Evolutionary conservation across 495 filamentous ascomycete species (phyloP).

Genomic region (Monascus purpureus): DNA sequence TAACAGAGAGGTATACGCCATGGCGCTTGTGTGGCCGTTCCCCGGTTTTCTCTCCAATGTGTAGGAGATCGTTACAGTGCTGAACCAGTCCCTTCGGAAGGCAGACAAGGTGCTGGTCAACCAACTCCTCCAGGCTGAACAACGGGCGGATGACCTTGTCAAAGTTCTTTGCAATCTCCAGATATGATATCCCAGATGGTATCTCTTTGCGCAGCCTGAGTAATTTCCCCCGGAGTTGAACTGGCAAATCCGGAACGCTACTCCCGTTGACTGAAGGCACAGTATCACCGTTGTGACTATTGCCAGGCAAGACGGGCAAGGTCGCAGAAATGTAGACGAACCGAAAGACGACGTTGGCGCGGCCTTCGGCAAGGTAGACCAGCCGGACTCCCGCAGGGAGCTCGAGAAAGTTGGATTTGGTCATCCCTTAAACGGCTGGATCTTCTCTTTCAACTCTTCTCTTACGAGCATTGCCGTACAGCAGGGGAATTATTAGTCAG

Average conservation of each 20-base stretch:
- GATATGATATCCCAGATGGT: conserved; percentile 37
- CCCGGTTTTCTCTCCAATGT: conserved; percentile 14
- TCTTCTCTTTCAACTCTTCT: conserved; percentile 2
- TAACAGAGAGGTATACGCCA: conserved; percentile 44
- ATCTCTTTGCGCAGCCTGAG: conserved; percentile 54
- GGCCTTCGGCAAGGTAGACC: conserved; percentile 49
- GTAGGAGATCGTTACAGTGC: conserved; percentile 38
- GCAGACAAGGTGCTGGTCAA: conserved; percentile 44
- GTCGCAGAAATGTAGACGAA: conserved; percentile 24
- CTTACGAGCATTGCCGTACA: conserved; percentile 10
- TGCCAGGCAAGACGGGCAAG: conserved; percentile 5
- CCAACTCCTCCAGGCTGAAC: conserved; percentile 42
- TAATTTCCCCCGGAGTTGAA: conserved; percentile 32
- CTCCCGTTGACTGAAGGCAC: conserved; percentile 1
- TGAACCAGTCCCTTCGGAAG: conserved; percentile 31
- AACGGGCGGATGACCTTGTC: conserved; percentile 41
- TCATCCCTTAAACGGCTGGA: conserved; percentile 18
- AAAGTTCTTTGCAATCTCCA: conserved; percentile 43
- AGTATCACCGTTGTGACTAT: background rate
- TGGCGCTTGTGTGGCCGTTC: conserved; percentile 30
- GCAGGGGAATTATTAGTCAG: conserved; percentile 1
- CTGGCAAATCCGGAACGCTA: conserved; percentile 9
- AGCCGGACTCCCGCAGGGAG: conserved; percentile 30
- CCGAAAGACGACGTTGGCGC: conserved; percentile 58
- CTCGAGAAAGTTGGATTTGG: conserved; percentile 22